Evolutionary conservation across 2,329 filamentous ascomycete species (phyloP), one percentile per base, ranked within the genome.

Genomic region (Fusarium udum): DNA sequence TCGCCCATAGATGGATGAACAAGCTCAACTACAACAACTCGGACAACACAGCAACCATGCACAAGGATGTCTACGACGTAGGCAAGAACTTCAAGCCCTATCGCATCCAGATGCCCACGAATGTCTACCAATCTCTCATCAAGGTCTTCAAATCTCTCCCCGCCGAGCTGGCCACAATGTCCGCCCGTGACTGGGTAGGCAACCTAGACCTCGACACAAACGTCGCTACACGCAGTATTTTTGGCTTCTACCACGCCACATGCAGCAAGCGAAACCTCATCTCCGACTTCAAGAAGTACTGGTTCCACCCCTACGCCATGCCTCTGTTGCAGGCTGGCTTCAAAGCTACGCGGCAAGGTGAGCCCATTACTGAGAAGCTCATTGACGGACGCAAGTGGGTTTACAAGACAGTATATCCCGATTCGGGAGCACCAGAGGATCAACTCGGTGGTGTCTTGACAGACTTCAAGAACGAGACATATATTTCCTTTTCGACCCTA

Each of bases 241-340:
- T 81, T 37, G 77, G 78, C 12, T 61, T 85, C 36, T 80, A 82
- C 67, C 83, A 85, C 73, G 83, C 81, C 71, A 85, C 83, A 0
- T 82, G 82, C 14, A 61, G 75, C 67, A 85, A 85, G 70, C 76
- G 78, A 7, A 73, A 69, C 24, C 63, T 83, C 8, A 72, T 79
- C 28, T 32, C 56, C 3, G 80, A 81, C 72, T 85, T 79, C 67
- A 73, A 75, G 22, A 77, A 75, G 31, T 75, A 83, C 74, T 85
- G 83, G 83, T 85, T 82, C 72, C 80, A 78, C 46, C 82, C 81
- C 7, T 80, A 79, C 56, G 76, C 76, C 24, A 69, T 78, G 36
- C 74, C 78, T 2, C 64, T 84, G 20, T 72, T 83, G 28, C 73
- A 65, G 22, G 79, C 79, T 0, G 71, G 78, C 8, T 77, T 80